Percentiles rank a stretch among this genome's conserved stretches.
Conservation (phyloP, 192 early-diverging fungal species). For the Ambispora gerdemannii region DNA sequence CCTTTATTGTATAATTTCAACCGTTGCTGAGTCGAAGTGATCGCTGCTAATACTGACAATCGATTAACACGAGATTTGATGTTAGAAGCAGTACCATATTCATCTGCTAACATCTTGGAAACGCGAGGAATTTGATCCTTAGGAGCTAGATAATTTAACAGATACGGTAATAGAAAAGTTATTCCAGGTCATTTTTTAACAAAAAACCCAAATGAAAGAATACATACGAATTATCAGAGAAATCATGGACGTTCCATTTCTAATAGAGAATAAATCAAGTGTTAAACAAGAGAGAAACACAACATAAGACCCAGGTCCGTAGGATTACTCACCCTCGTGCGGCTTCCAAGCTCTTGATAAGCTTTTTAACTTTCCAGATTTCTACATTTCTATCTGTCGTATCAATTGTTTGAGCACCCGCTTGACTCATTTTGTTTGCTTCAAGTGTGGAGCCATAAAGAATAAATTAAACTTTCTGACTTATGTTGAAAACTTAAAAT, state of each 20-base stretch:
- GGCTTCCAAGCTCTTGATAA: constrained; percentile 92
- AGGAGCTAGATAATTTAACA: too few species aligned
- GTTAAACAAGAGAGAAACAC: neutral
- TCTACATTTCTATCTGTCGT: constrained; percentile 83
- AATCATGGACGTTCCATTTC: constrained; percentile 99
- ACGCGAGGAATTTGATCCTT: constrained; percentile 88
- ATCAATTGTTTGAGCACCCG: constrained; percentile 33
- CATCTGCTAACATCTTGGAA: constrained; percentile 92
- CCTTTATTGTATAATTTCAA: constrained; percentile 89
- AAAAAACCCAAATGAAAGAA: neutral
- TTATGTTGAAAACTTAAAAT: too few species aligned
- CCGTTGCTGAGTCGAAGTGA: constrained; percentile 94
- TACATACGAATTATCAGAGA: constrained; percentile 87
- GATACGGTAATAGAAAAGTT: neutral
- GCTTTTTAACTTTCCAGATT: constrained; percentile 98
- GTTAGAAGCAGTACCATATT: constrained; percentile 99
- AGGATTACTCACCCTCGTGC: constrained; percentile 74
- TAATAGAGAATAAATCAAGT: constrained; percentile 23
- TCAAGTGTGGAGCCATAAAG: too few species aligned
- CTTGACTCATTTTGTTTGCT: constrained; percentile 31
- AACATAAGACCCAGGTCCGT: neutral
- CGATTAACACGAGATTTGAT: constrained; percentile 99
- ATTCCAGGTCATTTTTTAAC: too few species aligned
- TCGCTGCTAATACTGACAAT: constrained; percentile 93
- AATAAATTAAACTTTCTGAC: too few species aligned